A percentile compares a stretch with the other conserved stretches of the same genome.
These are phyloP conservation scores for Diaporthe sp. DNA, from an alignment of 2,329 filamentous ascomycete genomes.

Conservation along the genomic window DNA sequence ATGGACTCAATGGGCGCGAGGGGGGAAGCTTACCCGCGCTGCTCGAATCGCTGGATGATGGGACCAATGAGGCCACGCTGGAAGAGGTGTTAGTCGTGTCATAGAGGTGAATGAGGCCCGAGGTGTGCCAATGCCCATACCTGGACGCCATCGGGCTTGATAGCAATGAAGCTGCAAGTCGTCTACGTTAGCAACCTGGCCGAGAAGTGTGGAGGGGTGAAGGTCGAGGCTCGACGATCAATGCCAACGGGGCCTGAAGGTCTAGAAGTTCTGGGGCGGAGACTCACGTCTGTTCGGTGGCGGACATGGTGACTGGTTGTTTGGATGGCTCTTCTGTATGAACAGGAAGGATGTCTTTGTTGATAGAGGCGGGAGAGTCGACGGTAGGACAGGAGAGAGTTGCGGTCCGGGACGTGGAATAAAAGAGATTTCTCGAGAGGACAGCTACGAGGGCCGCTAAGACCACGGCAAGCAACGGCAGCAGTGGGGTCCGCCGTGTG, in stretches of 20 bases:
- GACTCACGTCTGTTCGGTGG: slow-evolving; percentile 87
- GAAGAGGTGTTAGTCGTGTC: slow-evolving; percentile 43
- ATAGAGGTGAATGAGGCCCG: slow-evolving; percentile 7
- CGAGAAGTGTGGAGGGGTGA: slow-evolving; percentile 38
- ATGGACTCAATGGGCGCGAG: neutral
- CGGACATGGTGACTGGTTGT: slow-evolving; percentile 72
- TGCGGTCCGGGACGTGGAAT: slow-evolving; percentile 58
- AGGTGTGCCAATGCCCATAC: slow-evolving; percentile 63
- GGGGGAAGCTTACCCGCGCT: slow-evolving; percentile 78
- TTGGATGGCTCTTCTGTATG: slow-evolving; percentile 45
- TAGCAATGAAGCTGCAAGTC: slow-evolving; percentile 91
- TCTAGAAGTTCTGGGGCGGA: neutral
- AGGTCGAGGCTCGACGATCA: slow-evolving; percentile 38
- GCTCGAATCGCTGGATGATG: slow-evolving; percentile 99
- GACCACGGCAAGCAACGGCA: slow-evolving; percentile 36
- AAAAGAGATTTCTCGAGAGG: slow-evolving; percentile 47
- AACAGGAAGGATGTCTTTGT: slow-evolving; percentile 47
- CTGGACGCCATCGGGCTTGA: slow-evolving; percentile 99
- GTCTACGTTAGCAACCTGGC: slow-evolving; percentile 38
- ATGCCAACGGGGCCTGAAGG: neutral
- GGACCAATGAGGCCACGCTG: slow-evolving; percentile 97
- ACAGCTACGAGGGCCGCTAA: slow-evolving; percentile 39
- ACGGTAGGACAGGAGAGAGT: slow-evolving; percentile 48
- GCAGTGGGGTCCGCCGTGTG: slow-evolving; percentile 30
- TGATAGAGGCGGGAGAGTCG: slow-evolving; percentile 45